A percentile compares a stretch with the other conserved stretches of the same genome.
phyloP scores from a whole-genome alignment of 2,329 filamentous ascomycete genomes.

The Ilyonectria robusta region DNA sequence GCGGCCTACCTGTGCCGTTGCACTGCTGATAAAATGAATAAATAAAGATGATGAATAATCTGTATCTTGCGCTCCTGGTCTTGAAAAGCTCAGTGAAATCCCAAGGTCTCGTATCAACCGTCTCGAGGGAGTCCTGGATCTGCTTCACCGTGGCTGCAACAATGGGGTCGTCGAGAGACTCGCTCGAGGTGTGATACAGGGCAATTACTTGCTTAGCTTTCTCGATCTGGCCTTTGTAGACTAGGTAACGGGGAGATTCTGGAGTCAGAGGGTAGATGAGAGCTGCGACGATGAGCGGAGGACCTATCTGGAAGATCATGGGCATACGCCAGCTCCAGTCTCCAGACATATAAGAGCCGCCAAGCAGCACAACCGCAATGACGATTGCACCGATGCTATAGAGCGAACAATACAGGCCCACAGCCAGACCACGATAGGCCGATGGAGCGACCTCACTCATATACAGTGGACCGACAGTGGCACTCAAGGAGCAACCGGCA shows the following conservation, averaged over 20 bases:
- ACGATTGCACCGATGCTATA: background rate
- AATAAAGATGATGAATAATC: background rate
- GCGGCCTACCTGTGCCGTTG: background rate
- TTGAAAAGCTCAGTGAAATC: background rate
- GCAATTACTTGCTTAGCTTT: background rate
- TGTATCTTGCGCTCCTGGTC: background rate
- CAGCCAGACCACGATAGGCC: background rate
- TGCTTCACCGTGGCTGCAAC: background rate
- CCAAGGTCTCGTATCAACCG: background rate
- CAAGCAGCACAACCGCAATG: background rate
- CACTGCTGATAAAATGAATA: slow-evolving; percentile 1
- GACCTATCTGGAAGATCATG: background rate
- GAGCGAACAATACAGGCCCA: background rate
- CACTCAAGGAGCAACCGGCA: background rate
- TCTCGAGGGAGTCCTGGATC: background rate
- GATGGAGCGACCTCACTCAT: background rate
- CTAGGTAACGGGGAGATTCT: background rate
- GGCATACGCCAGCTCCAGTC: background rate
- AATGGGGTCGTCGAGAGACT: background rate
- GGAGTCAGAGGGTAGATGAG: background rate
- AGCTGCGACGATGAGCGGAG: background rate
- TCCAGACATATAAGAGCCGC: background rate
- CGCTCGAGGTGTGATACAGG: background rate
- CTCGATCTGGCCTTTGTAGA: background rate
- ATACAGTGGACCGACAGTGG: background rate